These are phyloP conservation scores for Dictyostelium capitatum DNA, from an alignment of 78 protist species.

Conservation along the genomic window DNA sequence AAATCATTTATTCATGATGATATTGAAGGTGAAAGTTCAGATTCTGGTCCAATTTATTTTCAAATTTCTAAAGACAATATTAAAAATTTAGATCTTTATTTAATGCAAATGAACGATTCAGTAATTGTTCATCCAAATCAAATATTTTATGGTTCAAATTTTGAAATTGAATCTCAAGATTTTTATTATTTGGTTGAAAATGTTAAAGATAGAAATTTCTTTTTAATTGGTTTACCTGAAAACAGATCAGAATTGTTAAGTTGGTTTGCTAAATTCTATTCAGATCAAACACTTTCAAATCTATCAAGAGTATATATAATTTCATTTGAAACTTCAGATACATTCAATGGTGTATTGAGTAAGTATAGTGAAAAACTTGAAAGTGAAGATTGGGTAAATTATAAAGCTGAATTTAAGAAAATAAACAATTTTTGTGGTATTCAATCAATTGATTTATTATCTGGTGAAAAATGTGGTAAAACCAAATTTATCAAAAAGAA, in stretches of 20 bases:
- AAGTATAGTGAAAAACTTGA: not conserved
- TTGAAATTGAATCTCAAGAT: slow-evolving; percentile 5
- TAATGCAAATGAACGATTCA: slow-evolving; percentile 8
- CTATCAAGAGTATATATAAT: slow-evolving; percentile 33
- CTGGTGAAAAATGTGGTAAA: too few relatives aligned
- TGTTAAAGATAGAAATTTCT: slow-evolving; percentile 1
- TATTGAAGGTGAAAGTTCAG: not conserved
- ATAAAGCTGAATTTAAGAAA: too few relatives aligned
- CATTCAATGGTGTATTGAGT: not conserved
- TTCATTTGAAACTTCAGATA: not conserved
- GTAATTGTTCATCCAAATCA: slow-evolving; percentile 30
- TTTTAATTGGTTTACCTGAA: slow-evolving; percentile 37
- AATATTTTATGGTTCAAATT: slow-evolving; percentile 20
- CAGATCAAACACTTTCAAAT: not conserved
- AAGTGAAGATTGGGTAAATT: too few relatives aligned
- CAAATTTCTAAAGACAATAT: not conserved
- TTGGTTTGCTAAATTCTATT: slow-evolving; percentile 48
- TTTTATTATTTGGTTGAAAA: slow-evolving; percentile 10
- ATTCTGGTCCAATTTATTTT: not conserved
- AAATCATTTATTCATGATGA: not conserved
- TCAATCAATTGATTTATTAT: too few relatives aligned
- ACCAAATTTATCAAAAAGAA: too few relatives aligned
- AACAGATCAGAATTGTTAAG: not conserved
- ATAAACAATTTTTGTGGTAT: slow-evolving; percentile 13
- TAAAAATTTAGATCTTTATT: not conserved